These are phyloP conservation scores for Rhododendron griersonianum DNA, from an alignment of 148 eudicot species.

Conservation along the genomic window DNA sequence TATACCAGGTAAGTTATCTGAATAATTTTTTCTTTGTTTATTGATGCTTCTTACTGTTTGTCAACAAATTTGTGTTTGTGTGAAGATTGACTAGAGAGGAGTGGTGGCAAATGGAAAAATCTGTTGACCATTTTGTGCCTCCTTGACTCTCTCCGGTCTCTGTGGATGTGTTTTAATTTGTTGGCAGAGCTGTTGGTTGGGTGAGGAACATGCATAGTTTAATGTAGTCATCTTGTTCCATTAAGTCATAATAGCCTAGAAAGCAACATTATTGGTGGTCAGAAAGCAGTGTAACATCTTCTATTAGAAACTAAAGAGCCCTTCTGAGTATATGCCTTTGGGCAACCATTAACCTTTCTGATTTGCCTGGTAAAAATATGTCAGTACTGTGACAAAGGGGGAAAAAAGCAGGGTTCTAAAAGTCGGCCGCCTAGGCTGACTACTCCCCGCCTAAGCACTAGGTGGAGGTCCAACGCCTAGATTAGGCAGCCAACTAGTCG, in stretches of 20 bases:
- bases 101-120: background rate
- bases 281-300: background rate
- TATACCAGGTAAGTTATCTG: conserved; percentile 51
- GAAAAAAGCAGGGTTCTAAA: background rate
- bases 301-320: background rate
- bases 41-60: background rate
- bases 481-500: no score
- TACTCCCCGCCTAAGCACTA: no score
- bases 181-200: background rate
- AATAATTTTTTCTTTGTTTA: background rate
- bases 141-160: background rate
- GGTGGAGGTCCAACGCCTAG: no score
- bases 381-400: no score
- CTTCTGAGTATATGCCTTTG: background rate
- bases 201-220: background rate
- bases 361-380: background rate
- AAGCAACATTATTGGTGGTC: background rate
- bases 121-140: conserved; percentile 1
- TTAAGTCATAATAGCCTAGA: background rate
- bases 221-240: background rate
- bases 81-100: conserved; percentile 1
- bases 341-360: background rate
- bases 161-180: background rate
- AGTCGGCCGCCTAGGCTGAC: no score
- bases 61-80: no score